Evolutionary conservation across 495 filamentous ascomycete species (phyloP).

Genomic region (Neurospora discreta): DNA sequence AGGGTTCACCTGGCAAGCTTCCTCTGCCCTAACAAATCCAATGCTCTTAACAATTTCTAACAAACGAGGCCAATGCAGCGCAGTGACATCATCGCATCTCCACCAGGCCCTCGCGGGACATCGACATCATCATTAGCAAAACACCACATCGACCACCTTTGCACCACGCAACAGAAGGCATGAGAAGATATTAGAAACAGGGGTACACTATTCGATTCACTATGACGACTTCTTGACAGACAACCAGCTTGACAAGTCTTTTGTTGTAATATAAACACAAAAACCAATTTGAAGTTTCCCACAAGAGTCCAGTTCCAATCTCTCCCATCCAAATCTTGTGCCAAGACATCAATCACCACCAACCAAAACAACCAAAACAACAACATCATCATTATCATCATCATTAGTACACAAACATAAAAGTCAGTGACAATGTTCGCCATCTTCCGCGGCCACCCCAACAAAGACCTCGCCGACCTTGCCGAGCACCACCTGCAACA

Average conservation of each 20-base stretch:
- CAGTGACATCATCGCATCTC: neutral
- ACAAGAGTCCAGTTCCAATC: neutral
- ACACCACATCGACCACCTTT: neutral
- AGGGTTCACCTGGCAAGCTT: too few relatives aligned
- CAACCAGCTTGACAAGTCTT: neutral
- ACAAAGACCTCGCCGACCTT: conserved; percentile 43
- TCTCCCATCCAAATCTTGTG: neutral
- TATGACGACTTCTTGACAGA: neutral
- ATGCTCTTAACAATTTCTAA: too few relatives aligned
- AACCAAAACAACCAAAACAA: neutral
- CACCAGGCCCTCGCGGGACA: neutral
- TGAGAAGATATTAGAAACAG: neutral
- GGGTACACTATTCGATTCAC: neutral
- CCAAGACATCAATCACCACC: neutral
- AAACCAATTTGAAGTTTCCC: neutral
- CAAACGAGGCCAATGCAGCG: too few relatives aligned
- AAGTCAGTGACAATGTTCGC: conserved; percentile 32
- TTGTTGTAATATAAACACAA: neutral
- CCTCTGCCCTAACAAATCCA: neutral
- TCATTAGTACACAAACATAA: neutral
- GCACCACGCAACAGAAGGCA: neutral
- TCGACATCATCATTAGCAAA: neutral
- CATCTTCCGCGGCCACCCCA: conserved; percentile 40
- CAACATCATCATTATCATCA: neutral
- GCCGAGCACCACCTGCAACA: conserved; percentile 54